These are phyloP conservation scores for Scutellaria barbata DNA, from an alignment of 257 asterid genomes.

Conservation along the genomic window DNA sequence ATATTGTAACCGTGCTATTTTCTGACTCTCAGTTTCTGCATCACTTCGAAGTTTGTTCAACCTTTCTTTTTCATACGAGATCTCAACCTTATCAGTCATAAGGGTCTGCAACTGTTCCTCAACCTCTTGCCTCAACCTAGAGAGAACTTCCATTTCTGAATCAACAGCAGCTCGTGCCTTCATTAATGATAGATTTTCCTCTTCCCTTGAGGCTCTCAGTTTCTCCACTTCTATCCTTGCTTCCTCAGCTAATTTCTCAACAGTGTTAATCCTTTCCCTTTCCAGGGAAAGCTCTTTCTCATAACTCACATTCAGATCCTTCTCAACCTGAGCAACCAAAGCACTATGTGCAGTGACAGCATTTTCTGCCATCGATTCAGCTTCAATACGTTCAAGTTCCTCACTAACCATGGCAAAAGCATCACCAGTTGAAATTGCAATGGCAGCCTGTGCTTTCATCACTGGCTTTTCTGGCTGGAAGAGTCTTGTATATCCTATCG, in stretches of 20 bases:
- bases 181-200: slow-evolving; percentile 71
- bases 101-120: slow-evolving; percentile 86
- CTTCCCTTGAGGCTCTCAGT: slow-evolving; percentile 78
- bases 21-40: slow-evolving; percentile 80
- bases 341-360: slow-evolving; percentile 96
- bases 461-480: slow-evolving; percentile 99
- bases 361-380: slow-evolving; percentile 95
- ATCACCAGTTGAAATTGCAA: slow-evolving; percentile 91
- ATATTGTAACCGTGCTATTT: slow-evolving; percentile 77
- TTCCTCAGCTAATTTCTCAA: slow-evolving; percentile 81
- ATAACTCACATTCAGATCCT: slow-evolving; percentile 77
- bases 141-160: slow-evolving; percentile 87
- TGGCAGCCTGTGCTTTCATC: slow-evolving; percentile 97
- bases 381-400: slow-evolving; percentile 96
- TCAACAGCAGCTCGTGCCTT: slow-evolving; percentile 88
- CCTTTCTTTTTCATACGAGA: slow-evolving; percentile 87
- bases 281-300: slow-evolving; percentile 75
- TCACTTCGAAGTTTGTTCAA: slow-evolving; percentile 75
- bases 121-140: slow-evolving; percentile 79
- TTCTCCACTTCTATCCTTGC: slow-evolving; percentile 78
- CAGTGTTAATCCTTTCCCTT: slow-evolving; percentile 76
- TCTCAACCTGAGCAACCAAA: slow-evolving; percentile 86
- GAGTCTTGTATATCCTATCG: slow-evolving; percentile 89
- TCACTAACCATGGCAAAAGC: slow-evolving; percentile 79
- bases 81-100: slow-evolving; percentile 72